Conservation (phyloP, 208 protist species). For the Leishmania martiniquensis region DNA sequence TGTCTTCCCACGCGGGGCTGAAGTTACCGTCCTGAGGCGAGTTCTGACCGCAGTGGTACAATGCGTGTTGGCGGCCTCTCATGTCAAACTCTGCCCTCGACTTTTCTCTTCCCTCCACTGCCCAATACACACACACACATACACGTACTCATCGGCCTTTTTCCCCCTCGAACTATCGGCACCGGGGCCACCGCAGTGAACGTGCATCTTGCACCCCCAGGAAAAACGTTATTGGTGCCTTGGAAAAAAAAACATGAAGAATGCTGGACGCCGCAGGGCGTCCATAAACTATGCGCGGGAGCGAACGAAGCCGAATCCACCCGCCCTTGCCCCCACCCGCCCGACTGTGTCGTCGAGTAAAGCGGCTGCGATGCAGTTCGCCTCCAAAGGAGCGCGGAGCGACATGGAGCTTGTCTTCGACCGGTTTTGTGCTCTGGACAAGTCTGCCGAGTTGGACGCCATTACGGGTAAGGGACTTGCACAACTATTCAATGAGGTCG, state of each 20-base stretch:
- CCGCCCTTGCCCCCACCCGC: not conserved
- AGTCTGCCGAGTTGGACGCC: slow-evolving; percentile 42
- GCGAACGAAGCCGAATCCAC: slow-evolving; percentile 3
- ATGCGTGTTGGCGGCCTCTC: not conserved
- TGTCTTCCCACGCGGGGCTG: not conserved
- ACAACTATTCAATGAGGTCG: slow-evolving; percentile 59
- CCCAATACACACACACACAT: too few relatives aligned
- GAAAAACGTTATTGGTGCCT: not conserved
- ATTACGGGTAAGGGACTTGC: slow-evolving; percentile 61
- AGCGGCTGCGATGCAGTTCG: slow-evolving; percentile 7
- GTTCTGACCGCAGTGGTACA: not conserved
- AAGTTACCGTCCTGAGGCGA: not conserved
- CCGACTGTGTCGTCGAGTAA: not conserved
- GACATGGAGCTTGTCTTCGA: slow-evolving; percentile 79
- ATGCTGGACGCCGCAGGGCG: not conserved
- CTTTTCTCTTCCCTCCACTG: too few relatives aligned
- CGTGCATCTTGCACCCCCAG: not conserved
- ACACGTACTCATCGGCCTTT: not conserved
- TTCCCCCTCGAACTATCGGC: not conserved
- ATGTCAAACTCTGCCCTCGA: too few relatives aligned
- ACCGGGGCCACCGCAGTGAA: not conserved
- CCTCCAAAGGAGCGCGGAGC: slow-evolving; percentile 30
- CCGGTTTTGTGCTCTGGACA: slow-evolving; percentile 41
- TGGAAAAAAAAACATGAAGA: slow-evolving; percentile 5
- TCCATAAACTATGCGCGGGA: slow-evolving; percentile 11